Base-by-base conservation (phyloP, 2,329 filamentous ascomycete genomes). In the Trichoderma hamatum region DNA sequence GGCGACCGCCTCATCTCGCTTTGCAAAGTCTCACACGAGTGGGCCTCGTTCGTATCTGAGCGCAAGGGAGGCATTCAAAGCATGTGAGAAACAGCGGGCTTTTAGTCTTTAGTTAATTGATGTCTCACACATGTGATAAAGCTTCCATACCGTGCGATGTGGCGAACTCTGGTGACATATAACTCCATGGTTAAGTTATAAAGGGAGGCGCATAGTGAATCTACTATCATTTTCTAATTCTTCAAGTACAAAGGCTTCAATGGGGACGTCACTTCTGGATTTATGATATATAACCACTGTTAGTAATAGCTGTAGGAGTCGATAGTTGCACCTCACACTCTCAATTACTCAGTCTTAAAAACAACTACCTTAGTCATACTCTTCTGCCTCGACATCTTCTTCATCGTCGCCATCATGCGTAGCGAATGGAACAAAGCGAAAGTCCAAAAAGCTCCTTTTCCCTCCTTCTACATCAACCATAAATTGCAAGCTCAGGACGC, bases 401-500 rank as follows among this genome's bases (percentile, higher is more conserved):
- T 69, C 72, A 9, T 73, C 71, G 0, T 81, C 81, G 5, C 84
- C 84, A 32, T 89, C 89, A 52, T 91, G 86, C 26, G 87, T 86
- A 19, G 85, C 84, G 67, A 89, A 90, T 19, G 93, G 92, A 69
- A 96, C 90, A 76, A 96, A 93, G 24, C 91, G 85, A 78, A 95
- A 96, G 78, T 96, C 92, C 28, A 96, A 84, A 80, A 95, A 96
- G 74, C 89, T 92, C 49, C 89, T 83, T 28, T 84, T 84, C 5
- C 87, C 86, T 7, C 87, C 86, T 71, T 96, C 93, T 52, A 94
- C 85, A 77, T 97, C 93, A 19, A 99, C 90, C 91, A 99, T 96
- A 75, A 98, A 97, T 77, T 99, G 96, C 78, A 98, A 82, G 79
- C 93, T 97, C 72, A 99, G 80, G 34, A 99, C 95, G 0, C 96